Percentiles rank a stretch among this genome's conserved stretches.
Evolutionary conservation across 805 yeast species (phyloP).

Genomic region (Sugiyamaella chiloensis): DNA sequence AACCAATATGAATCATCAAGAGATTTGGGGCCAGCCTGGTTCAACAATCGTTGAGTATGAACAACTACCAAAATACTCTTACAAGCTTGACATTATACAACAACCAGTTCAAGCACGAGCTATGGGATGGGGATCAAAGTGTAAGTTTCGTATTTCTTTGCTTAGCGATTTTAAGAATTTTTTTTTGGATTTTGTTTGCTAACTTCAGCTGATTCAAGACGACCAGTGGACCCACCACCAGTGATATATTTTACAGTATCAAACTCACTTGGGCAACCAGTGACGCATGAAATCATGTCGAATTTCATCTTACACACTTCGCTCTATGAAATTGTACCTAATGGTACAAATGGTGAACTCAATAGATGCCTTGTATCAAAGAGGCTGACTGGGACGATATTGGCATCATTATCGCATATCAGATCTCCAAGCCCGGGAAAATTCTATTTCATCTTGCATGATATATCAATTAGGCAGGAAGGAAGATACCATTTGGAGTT

Average conservation of each 20-base stretch:
- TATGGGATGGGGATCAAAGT: slow-evolving; percentile 33
- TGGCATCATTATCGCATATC: slow-evolving; percentile 26
- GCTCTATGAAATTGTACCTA: slow-evolving; percentile 11
- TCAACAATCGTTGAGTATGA: no score
- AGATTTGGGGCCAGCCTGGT: no score
- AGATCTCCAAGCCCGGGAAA: slow-evolving; percentile 29
- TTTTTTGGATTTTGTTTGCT: neutral
- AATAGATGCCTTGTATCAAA: slow-evolving; percentile 5
- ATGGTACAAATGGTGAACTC: slow-evolving; percentile 8
- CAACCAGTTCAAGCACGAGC: slow-evolving; percentile 36
- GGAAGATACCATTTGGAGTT: slow-evolving; percentile 33
- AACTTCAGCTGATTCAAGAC: slow-evolving; percentile 30
- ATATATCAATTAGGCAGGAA: slow-evolving; percentile 34
- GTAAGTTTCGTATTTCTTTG: no score
- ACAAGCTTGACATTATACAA: slow-evolving; percentile 26
- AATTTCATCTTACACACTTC: slow-evolving; percentile 28
- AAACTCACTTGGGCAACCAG: slow-evolving; percentile 27
- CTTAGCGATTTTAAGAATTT: no score
- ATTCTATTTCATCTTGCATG: slow-evolving; percentile 33
- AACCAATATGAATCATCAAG: slow-evolving; percentile 1
- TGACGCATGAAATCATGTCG: slow-evolving; percentile 29
- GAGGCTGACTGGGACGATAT: slow-evolving; percentile 26
- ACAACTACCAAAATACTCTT: slow-evolving; percentile 6
- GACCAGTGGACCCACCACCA: slow-evolving; percentile 38
- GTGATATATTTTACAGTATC: slow-evolving; percentile 26